Conservation (phyloP, 306 rosid genomes). For the Cicer arietinum region DNA sequence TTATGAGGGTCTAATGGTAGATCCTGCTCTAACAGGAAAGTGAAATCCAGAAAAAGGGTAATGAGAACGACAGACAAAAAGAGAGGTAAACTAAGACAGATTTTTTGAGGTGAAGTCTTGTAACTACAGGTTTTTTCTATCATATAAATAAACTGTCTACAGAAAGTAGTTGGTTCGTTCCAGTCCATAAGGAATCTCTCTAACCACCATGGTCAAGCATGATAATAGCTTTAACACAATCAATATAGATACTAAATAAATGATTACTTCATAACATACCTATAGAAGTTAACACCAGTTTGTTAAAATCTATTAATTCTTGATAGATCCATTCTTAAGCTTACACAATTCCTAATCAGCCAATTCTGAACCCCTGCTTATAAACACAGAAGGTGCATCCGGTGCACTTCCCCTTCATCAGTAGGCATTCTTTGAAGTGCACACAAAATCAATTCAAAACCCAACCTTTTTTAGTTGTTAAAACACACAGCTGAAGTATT, state of each 20-base stretch:
- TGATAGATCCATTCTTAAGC: conserved; percentile 1
- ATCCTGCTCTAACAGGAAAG: conserved; percentile 17
- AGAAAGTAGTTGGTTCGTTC: conserved; percentile 15
- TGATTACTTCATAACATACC: neutral
- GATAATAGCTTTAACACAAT: conserved; percentile 5
- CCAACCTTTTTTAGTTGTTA: neutral
- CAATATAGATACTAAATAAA: neutral
- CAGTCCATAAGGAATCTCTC: conserved; percentile 2
- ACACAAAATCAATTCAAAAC: conserved; percentile 21
- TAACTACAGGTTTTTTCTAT: neutral
- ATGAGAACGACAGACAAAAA: conserved; percentile 13
- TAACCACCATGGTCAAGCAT: neutral
- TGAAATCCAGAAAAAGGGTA: conserved; percentile 15
- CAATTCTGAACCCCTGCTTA: neutral
- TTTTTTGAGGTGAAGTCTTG: neutral
- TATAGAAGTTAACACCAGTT: conserved; percentile 6
- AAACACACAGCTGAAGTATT: neutral
- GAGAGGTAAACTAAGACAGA: conserved; percentile 2
- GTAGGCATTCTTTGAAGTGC: neutral
- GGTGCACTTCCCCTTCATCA: neutral
- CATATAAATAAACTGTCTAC: conserved; percentile 16
- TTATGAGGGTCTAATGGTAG: conserved; percentile 5
- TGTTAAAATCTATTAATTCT: conserved; percentile 26
- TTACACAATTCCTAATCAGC: neutral
- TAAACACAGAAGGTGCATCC: neutral